Evolutionary conservation across 768 basidiomycete species (phyloP).

Genomic region (Boletus sensibilis): DNA sequence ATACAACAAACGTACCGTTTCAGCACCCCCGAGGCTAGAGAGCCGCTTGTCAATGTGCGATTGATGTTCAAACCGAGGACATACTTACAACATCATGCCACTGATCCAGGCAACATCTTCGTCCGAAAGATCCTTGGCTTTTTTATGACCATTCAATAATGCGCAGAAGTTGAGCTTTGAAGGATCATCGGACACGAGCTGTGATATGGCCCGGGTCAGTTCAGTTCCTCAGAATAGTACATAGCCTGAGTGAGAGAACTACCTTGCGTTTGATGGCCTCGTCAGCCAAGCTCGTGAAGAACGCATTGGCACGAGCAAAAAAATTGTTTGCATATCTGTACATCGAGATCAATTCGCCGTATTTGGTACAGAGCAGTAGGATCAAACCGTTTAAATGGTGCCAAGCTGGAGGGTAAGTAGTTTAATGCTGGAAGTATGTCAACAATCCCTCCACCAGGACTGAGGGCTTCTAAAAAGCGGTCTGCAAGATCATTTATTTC

Average conservation of each 20-base stretch:
- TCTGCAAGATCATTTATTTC: conserved; percentile 5
- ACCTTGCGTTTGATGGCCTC: conserved; percentile 9
- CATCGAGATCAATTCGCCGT: not conserved
- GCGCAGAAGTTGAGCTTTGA: conserved; percentile 6
- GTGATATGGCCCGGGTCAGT: not conserved
- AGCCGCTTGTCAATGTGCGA: not conserved
- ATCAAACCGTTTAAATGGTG: conserved; percentile 11
- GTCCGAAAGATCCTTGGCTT: not conserved
- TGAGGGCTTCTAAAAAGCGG: not conserved
- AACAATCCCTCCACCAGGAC: conserved; percentile 7
- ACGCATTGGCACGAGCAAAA: conserved; percentile 3
- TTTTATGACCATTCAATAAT: conserved; percentile 2
- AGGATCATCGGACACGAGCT: conserved; percentile 5
- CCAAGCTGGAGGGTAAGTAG: conserved; percentile 2
- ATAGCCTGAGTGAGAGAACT: not conserved
- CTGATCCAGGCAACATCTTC: conserved; percentile 12
- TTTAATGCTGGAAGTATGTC: conserved; percentile 5
- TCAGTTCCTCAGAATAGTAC: not conserved
- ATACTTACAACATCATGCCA: conserved; percentile 6
- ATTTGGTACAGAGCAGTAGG: not conserved
- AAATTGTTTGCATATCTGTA: conserved; percentile 6
- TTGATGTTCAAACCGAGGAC: no score
- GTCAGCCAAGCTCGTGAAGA: conserved; percentile 1
- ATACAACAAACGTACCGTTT: not conserved
- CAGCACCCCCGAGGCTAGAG: conserved; percentile 3